A percentile compares a stretch with the other conserved stretches of the same genome.
phyloP scores from a whole-genome alignment of 106 monocot species.

The Platanthera zijinensis region DNA sequence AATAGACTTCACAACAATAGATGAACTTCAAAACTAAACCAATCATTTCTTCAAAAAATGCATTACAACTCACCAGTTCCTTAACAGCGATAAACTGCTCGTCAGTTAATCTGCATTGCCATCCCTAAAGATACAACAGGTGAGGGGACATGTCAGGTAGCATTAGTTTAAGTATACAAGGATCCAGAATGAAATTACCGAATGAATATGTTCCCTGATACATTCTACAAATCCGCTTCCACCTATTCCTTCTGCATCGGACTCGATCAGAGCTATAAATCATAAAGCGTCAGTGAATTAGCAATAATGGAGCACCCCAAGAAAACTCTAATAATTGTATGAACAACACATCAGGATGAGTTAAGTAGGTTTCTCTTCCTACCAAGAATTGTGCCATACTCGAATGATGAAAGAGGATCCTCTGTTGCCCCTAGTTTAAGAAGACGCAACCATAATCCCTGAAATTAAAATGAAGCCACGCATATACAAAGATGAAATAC shows the following conservation, averaged over 20 bases:
- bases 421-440: constrained; percentile 95
- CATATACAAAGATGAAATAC: neutral
- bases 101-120: constrained; percentile 98
- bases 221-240: constrained; percentile 99
- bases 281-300: neutral
- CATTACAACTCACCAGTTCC: constrained; percentile 60
- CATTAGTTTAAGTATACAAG: neutral
- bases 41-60: constrained; percentile 4
- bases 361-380: constrained; percentile 6
- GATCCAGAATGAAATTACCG: constrained; percentile 34
- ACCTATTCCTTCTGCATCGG: constrained; percentile 99
- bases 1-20: neutral
- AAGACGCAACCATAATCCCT: constrained; percentile 97
- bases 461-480: neutral
- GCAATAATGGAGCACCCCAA: neutral
- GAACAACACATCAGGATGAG: neutral
- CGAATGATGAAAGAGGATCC: constrained; percentile 99
- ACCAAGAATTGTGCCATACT: constrained; percentile 99
- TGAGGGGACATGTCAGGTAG: neutral
- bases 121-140: constrained; percentile 52
- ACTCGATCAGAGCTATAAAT: constrained; percentile 83
- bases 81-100: constrained; percentile 99
- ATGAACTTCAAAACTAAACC: neutral
- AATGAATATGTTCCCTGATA: constrained; percentile 96
- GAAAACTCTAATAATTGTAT: neutral